Conservation (phyloP, 2,329 filamentous ascomycete species). For the Pyricularia pennisetigena region DNA sequence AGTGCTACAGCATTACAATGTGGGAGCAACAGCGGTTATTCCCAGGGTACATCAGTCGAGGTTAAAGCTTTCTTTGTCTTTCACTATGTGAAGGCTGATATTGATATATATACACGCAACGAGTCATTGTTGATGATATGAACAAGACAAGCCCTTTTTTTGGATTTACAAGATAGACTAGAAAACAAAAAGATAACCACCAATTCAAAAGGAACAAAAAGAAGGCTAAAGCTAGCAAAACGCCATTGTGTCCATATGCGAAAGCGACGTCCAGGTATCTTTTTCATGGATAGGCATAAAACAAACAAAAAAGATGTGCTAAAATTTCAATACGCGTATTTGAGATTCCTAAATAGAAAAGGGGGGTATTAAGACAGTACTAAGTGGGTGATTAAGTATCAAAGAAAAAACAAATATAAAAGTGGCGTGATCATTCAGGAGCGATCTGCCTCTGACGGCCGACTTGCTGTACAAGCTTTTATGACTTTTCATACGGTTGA, state of each 20-base stretch:
- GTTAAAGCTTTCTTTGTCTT: neutral
- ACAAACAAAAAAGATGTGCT: neutral
- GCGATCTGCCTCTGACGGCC: neutral
- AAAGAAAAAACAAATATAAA: neutral
- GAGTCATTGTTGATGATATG: neutral
- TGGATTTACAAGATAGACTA: neutral
- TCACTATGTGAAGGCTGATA: neutral
- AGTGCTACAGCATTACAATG: too few relatives aligned
- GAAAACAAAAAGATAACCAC: neutral
- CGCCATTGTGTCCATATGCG: neutral
- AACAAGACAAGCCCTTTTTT: neutral
- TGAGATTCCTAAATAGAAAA: neutral
- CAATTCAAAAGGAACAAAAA: neutral
- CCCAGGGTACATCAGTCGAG: neutral
- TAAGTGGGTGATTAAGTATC: neutral
- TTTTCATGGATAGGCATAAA: neutral
- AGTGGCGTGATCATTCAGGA: neutral
- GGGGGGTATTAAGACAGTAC: neutral
- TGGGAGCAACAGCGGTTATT: neutral
- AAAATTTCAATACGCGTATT: neutral
- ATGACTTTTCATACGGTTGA: neutral
- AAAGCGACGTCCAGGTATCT: neutral
- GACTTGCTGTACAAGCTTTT: neutral
- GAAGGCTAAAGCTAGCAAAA: neutral
- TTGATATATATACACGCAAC: neutral